Conservation (phyloP, 148 eudicot species). For the Silene latifolia region DNA sequence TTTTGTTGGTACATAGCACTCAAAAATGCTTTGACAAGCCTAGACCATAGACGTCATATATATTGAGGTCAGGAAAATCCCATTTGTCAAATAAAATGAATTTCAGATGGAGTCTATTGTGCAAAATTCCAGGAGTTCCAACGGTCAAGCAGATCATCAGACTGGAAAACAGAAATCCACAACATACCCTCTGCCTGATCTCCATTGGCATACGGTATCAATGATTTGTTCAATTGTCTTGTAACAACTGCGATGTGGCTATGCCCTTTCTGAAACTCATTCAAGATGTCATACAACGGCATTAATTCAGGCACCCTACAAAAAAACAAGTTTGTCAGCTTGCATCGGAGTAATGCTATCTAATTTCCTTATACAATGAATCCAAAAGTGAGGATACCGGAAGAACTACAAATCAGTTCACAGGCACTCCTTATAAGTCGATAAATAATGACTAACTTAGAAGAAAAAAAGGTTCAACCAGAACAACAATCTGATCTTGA, state of each 20-base stretch:
- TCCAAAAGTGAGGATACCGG: background rate
- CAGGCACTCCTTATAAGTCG: no score
- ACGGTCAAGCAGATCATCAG: background rate
- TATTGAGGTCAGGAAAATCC: slow-evolving; percentile 2
- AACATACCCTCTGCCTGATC: slow-evolving; percentile 39
- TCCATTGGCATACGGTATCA: slow-evolving; percentile 28
- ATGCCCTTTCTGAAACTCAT: slow-evolving; percentile 95
- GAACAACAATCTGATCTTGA: background rate
- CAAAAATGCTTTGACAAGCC: background rate
- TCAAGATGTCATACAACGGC: slow-evolving; percentile 90
- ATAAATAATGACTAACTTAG: background rate
- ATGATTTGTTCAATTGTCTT: slow-evolving; percentile 44
- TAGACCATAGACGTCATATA: background rate
- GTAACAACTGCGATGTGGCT: slow-evolving; percentile 97
- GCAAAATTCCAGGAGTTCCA: background rate
- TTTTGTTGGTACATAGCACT: no score
- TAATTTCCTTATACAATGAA: background rate
- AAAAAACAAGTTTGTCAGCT: background rate
- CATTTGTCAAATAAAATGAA: background rate
- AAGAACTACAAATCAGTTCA: background rate
- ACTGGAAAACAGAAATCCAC: background rate
- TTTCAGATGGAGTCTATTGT: background rate
- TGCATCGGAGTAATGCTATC: background rate
- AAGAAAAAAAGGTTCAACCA: background rate
- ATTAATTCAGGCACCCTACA: slow-evolving; percentile 72